Conservation (phyloP, 2,329 filamentous ascomycete species). For the Boeremia lycopersici region DNA sequence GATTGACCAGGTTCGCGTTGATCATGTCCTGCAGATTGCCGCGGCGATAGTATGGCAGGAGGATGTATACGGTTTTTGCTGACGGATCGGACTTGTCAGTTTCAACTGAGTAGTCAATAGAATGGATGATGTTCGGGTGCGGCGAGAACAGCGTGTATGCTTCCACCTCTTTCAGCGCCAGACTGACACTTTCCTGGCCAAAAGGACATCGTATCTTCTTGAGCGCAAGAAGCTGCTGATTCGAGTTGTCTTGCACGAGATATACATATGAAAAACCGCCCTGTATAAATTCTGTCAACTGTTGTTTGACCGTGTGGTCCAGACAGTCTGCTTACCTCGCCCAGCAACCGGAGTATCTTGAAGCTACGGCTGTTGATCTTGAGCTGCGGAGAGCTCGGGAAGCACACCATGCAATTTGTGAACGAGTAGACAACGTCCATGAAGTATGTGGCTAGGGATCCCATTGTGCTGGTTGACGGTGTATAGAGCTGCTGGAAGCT, state of each 20-base stretch:
- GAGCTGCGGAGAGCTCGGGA: constrained; percentile 89
- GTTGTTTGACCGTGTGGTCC: neutral
- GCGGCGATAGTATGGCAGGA: constrained; percentile 91
- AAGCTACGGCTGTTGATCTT: constrained; percentile 95
- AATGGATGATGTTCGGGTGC: constrained; percentile 83
- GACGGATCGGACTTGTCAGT: constrained; percentile 71
- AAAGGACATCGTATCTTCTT: constrained; percentile 99
- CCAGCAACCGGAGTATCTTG: constrained; percentile 91
- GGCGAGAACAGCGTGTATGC: constrained; percentile 89
- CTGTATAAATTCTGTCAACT: constrained; percentile 51
- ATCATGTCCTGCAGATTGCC: constrained; percentile 98
- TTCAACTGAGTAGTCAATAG: constrained; percentile 80
- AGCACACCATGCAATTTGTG: constrained; percentile 94
- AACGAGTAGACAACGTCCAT: constrained; percentile 90
- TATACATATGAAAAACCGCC: constrained; percentile 99
- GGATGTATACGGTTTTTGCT: constrained; percentile 93
- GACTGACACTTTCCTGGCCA: constrained; percentile 91
- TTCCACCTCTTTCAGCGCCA: constrained; percentile 95
- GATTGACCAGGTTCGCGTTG: constrained; percentile 97
- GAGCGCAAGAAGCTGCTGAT: constrained; percentile 84
- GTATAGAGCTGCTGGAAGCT: constrained; percentile 26
- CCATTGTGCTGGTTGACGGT: constrained; percentile 32
- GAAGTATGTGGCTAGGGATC: constrained; percentile 63
- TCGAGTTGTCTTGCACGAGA: constrained; percentile 88
- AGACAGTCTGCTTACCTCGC: constrained; percentile 70